Evolutionary conservation across 495 filamentous ascomycete species (phyloP), one percentile per base, ranked within the genome.

Genomic region (Talaromyces ruber): DNA sequence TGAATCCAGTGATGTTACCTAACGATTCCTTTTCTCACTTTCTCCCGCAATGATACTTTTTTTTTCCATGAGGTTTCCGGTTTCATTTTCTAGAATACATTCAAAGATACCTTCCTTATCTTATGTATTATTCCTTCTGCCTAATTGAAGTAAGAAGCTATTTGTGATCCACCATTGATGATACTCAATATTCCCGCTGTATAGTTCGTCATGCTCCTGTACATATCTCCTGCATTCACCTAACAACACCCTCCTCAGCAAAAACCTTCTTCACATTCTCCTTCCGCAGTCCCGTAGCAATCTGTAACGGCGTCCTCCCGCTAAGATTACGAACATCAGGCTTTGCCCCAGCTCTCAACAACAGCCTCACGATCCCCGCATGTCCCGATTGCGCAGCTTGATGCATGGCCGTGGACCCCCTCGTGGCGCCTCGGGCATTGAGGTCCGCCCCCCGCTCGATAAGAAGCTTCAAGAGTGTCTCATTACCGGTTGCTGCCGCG

Each of bases 401-500:
- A 18, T 25, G 64, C 21, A 71, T 63, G 12, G 69, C 60, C 30
- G 67, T 66, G 34, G 54, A 51, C 32, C 65, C 62, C 12, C 25
- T 47, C 5, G 11, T 12, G 4, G 57, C 56, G 57, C 71, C 69
- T 53, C 64, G 59, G 45, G 64, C 59, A 45, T 65, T 55, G 9
- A 70, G 30, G 6, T 72, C 59, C 53, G 65, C 64, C 16, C 65
- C 55, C 2, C 32, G 24, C 39, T 65, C 52, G 3, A 68, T 59
- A 9, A 68, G 66, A 53, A 64, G 37, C 60, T 59, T 65, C 8
- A 65, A 64, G 8, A 68, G 52, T 12, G 4, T 43, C 43, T 68
- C 64, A 57, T 66, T 64, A 47, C 73, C 73, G 47, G 60, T 61
- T 53, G 14, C 51, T 62, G 66, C 68, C 37, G 68, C 72, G 57